phyloP scores from a whole-genome alignment of 495 filamentous ascomycete genomes.

The Neurospora tetraspora region DNA sequence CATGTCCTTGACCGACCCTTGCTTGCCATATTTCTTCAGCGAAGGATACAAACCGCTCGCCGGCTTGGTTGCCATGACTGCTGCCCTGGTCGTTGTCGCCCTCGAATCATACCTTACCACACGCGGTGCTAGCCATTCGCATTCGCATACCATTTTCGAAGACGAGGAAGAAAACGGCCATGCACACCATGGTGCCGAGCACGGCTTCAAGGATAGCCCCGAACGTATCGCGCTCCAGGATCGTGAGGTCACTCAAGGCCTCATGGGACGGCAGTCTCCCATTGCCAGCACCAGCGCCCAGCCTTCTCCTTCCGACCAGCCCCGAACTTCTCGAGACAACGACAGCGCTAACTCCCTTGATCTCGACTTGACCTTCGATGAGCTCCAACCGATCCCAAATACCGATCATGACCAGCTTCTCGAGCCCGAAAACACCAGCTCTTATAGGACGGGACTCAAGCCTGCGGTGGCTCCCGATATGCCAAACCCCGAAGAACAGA shows the following conservation, averaged over 20 bases:
- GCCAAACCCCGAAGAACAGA: conserved; percentile 34
- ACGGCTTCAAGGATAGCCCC: background rate
- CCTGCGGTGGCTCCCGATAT: conserved; percentile 6
- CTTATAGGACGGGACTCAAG: conserved; percentile 15
- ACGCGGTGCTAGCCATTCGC: conserved; percentile 43
- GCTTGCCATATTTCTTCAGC: conserved; percentile 67
- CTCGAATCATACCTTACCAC: conserved; percentile 69
- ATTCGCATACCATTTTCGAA: conserved; percentile 34
- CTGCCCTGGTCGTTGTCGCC: conserved; percentile 62
- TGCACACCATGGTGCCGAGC: conserved; percentile 15
- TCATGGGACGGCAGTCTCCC: background rate
- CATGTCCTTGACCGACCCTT: conserved; percentile 67
- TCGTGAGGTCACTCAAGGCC: background rate
- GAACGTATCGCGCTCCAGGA: background rate
- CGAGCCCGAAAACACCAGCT: conserved; percentile 2
- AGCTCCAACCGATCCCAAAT: conserved; percentile 31
- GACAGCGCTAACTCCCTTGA: conserved; percentile 24
- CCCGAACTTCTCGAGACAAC: conserved; percentile 18
- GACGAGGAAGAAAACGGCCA: conserved; percentile 21
- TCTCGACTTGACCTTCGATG: conserved; percentile 42
- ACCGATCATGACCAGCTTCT: conserved; percentile 16
- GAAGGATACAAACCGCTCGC: conserved; percentile 64
- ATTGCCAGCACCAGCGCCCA: background rate
- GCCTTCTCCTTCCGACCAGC: background rate
- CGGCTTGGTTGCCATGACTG: conserved; percentile 67